These are phyloP conservation scores for Gnomoniopsis smithogilvyi DNA, from an alignment of 2,329 filamentous ascomycete genomes.

Conservation along the genomic window DNA sequence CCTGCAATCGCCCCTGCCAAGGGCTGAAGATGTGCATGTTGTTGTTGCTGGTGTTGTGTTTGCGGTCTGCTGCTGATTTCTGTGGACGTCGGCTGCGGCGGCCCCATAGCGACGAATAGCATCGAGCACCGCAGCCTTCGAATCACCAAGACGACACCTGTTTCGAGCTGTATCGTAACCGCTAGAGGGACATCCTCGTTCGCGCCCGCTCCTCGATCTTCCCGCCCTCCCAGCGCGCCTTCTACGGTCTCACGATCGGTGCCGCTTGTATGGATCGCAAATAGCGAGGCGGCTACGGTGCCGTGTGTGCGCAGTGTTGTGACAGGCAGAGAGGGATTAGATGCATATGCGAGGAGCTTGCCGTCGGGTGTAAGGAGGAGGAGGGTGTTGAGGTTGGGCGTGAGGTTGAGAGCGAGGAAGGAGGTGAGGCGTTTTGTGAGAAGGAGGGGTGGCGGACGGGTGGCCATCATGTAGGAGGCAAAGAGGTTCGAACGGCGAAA, in stretches of 20 bases:
- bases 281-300: slow-evolving; percentile 61
- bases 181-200: slow-evolving; percentile 21
- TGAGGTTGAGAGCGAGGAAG: slow-evolving; percentile 58
- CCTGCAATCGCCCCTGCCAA: not conserved
- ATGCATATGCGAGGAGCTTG: slow-evolving; percentile 62
- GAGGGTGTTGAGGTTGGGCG: slow-evolving; percentile 54
- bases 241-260: slow-evolving; percentile 36
- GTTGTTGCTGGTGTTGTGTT: slow-evolving; percentile 12
- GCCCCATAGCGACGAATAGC: slow-evolving; percentile 59
- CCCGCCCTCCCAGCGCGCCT: slow-evolving; percentile 19
- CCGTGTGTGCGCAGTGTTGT: slow-evolving; percentile 58
- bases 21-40: slow-evolving; percentile 2
- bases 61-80: slow-evolving; percentile 4
- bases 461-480: slow-evolving; percentile 4
- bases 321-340: slow-evolving; percentile 44
- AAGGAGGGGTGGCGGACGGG: slow-evolving; percentile 50
- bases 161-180: slow-evolving; percentile 56
- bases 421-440: slow-evolving; percentile 63
- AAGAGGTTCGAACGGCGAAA: not conserved
- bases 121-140: slow-evolving; percentile 56
- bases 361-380: slow-evolving; percentile 58
- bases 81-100: slow-evolving; percentile 18
- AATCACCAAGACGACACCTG: slow-evolving; percentile 57
- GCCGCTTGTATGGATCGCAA: slow-evolving; percentile 52
- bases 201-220: not conserved